phyloP scores from a whole-genome alignment of 2,329 filamentous ascomycete species.

The Helotiales sp. region DNA sequence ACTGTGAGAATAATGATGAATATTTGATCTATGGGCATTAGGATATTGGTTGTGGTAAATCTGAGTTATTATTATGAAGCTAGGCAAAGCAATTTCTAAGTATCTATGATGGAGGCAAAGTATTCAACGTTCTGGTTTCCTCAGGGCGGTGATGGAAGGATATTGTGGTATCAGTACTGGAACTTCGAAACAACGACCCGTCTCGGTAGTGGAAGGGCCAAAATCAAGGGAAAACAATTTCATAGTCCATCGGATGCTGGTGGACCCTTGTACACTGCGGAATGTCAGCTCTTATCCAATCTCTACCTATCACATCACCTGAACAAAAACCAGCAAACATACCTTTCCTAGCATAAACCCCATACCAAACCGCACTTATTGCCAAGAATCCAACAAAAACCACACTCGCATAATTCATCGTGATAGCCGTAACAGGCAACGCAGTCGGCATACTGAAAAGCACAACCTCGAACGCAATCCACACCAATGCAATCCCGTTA shows the following conservation, averaged over 20 bases:
- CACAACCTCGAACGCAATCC: constrained; percentile 60
- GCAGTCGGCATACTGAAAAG: constrained; percentile 64
- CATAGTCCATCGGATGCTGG: constrained; percentile 26
- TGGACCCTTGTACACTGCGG: constrained; percentile 24
- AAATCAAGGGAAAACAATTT: neutral
- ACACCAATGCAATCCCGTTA: constrained; percentile 57
- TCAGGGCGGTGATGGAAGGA: no score
- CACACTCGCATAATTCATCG: constrained; percentile 54
- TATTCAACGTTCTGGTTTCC: no score
- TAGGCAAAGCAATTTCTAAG: no score
- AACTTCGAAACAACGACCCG: no score
- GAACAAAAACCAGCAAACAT: constrained; percentile 25
- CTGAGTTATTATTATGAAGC: no score
- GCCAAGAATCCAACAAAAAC: constrained; percentile 56
- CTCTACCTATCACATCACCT: neutral
- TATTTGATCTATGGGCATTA: no score
- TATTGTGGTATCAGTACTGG: no score
- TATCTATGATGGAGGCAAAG: no score
- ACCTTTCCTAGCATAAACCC: constrained; percentile 51
- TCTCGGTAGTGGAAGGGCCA: no score
- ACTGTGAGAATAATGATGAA: no score
- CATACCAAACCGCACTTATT: constrained; percentile 52
- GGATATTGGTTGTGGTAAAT: no score
- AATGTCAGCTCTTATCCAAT: neutral
- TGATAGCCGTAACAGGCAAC: constrained; percentile 55